Evolutionary conservation across 345 rosid species (phyloP).

Genomic region (Rhodamnia argentea): DNA sequence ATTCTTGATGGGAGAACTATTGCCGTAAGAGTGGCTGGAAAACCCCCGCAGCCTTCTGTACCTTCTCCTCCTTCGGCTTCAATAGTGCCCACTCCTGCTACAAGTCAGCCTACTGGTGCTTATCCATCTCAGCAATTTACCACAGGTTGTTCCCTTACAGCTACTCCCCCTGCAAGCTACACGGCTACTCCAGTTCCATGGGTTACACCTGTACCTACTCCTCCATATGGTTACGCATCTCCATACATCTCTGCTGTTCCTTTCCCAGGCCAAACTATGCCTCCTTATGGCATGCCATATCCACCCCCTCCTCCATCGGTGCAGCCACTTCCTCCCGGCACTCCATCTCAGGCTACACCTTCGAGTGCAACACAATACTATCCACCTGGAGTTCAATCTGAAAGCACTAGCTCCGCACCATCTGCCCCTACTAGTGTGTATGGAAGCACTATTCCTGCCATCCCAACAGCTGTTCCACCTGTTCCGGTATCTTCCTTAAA

Average conservation of each 20-base stretch:
- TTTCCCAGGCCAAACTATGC: conserved; percentile 71
- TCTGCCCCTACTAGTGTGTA: conserved; percentile 40
- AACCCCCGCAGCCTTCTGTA: conserved; percentile 73
- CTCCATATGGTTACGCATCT: conserved; percentile 60
- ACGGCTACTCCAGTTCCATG: conserved; percentile 67
- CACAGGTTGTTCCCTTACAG: conserved; percentile 61
- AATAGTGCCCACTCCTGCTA: conserved; percentile 42
- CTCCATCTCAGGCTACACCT: conserved; percentile 27
- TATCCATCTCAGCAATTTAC: conserved; percentile 76
- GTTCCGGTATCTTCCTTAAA: conserved; percentile 38
- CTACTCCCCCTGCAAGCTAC: conserved; percentile 43
- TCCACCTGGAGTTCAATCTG: conserved; percentile 90
- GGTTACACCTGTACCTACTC: conserved; percentile 77
- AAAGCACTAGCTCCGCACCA: conserved; percentile 40
- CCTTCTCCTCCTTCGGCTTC: conserved; percentile 75
- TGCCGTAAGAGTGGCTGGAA: conserved; percentile 95
- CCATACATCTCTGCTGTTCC: conserved; percentile 56
- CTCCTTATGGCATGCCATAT: conserved; percentile 75
- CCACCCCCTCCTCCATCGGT: conserved; percentile 35
- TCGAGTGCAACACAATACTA: conserved; percentile 62
- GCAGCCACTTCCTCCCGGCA: conserved; percentile 68
- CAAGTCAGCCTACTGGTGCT: conserved; percentile 56
- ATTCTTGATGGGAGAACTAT: conserved; percentile 81
- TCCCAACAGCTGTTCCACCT: conserved; percentile 42
- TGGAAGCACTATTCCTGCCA: conserved; percentile 31